A percentile compares a stretch with the other conserved stretches of the same genome.
Conservation (phyloP, 345 rosid species). For the Gossypium mustelinum region DNA sequence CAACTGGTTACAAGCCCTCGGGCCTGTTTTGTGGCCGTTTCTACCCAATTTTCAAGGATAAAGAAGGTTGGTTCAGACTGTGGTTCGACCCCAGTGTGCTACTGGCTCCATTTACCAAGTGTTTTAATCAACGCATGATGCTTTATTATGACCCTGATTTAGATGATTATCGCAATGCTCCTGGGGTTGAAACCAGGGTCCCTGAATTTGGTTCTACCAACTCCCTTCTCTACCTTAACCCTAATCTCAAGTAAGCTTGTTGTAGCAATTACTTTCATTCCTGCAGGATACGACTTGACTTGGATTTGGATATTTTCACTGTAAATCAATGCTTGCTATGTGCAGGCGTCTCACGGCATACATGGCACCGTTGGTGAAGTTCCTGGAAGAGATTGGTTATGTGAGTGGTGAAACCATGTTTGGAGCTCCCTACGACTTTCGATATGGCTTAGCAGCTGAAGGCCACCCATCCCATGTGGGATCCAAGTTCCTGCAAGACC, state of each 20-base stretch:
- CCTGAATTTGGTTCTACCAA: constrained; percentile 60
- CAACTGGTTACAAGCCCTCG: constrained; percentile 48
- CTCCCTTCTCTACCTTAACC: constrained; percentile 67
- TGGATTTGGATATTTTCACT: neutral
- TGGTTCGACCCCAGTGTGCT: constrained; percentile 78
- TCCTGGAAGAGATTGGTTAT: constrained; percentile 57
- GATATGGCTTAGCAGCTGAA: constrained; percentile 67
- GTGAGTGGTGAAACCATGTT: constrained; percentile 50
- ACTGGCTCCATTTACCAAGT: constrained; percentile 58
- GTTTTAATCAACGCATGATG: constrained; percentile 74
- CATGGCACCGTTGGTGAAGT: constrained; percentile 65
- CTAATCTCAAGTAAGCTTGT: constrained; percentile 55
- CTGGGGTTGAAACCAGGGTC: constrained; percentile 70
- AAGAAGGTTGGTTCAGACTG: constrained; percentile 76
- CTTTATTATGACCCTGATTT: constrained; percentile 47
- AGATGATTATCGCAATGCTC: constrained; percentile 75
- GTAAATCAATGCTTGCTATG: neutral
- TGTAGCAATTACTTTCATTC: neutral
- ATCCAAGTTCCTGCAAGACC: constrained; percentile 55
- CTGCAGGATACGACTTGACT: neutral
- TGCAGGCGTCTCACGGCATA: constrained; percentile 50
- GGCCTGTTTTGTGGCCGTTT: constrained; percentile 51
- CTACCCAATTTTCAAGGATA: constrained; percentile 43
- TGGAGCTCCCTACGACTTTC: constrained; percentile 90
- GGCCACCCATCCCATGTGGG: constrained; percentile 71